Base-by-base conservation (phyloP, 2,329 filamentous ascomycete species). In the Fusarium penzigii region DNA sequence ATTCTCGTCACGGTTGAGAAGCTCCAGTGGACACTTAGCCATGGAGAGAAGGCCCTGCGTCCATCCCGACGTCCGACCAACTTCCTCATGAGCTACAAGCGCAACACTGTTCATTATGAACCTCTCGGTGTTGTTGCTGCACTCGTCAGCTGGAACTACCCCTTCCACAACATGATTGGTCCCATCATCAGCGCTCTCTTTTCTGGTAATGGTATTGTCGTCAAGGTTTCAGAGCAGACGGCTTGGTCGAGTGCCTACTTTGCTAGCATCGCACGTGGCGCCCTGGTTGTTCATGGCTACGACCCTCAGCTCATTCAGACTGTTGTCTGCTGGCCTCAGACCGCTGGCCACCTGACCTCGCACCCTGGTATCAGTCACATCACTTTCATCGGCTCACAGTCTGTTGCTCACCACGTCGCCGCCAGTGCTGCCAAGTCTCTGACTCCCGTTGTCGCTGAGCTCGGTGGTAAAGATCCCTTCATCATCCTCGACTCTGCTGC, bases 111-210 rank as follows among this genome's bases (percentile, higher is more conserved):
- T 29, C 77, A 83, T 45, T 99, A 96, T 72, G 92, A 99, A 72
- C 93, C 94, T 13, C 77, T 97, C 17, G 94, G 94, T 14, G 91
- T 99, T 36, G 90, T 99, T 6, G 88, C 91, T 11, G 93, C 94
- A 16, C 87, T 93, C 47, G 91, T 99, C 41, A 94, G 89, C 68
- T 99, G 94, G 94, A 99, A 99, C 76, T 97, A 92, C 69, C 86
- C 90, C 42, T 96, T 97, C 72, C 94, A 99, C 76, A 99, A 99
- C 73, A 79, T 97, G 57, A 84, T 97, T 43, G 91, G 90, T 0
- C 94, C 93, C 13, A 83, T 97, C 60, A 95, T 97, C 68, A 92
- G 90, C 61, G 86, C 90, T 14, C 81, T 97, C 46, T 97, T 97
- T 69, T 82, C 92, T 13, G 94, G 94, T 43, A 97, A 97, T 68